These are phyloP conservation scores for Boletellus sp. DNA, from an alignment of 768 basidiomycete species.

Conservation along the genomic window DNA sequence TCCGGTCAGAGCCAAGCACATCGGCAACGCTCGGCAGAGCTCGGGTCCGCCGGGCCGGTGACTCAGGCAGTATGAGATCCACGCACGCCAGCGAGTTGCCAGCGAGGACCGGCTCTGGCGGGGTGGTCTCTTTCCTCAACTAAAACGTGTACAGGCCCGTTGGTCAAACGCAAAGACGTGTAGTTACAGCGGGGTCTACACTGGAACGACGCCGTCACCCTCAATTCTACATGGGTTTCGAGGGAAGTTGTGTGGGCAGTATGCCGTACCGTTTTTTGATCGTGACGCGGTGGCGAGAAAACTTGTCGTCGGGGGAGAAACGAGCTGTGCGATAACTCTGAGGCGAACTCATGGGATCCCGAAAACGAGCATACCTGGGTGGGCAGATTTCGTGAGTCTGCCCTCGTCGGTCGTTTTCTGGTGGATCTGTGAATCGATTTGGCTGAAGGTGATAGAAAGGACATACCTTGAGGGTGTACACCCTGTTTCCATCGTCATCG, in stretches of 20 bases:
- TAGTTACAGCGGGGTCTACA: not conserved
- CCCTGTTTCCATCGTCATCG: constrained; percentile 70
- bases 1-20: not conserved
- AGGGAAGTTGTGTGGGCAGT: constrained; percentile 84
- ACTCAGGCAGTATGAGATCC: too few relatives aligned
- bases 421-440: constrained; percentile 8
- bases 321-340: constrained; percentile 56
- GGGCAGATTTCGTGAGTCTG: constrained; percentile 90
- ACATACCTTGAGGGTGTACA: constrained; percentile 90
- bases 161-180: not conserved
- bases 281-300: constrained; percentile 94
- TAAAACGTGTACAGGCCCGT: too few relatives aligned
- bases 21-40: too few relatives aligned
- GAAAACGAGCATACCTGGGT: constrained; percentile 67
- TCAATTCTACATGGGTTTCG: constrained; percentile 70
- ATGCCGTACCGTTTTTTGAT: constrained; percentile 92
- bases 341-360: not conserved
- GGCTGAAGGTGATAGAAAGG: not conserved
- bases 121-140: too few relatives aligned
- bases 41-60: not conserved
- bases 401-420: constrained; percentile 85
- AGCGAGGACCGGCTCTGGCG: too few relatives aligned
- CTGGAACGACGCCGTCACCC: not conserved
- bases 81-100: too few relatives aligned
- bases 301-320: constrained; percentile 99